Conservation (phyloP, 1,139 yeast species). For the Sugiyamaella grinbergsii region DNA sequence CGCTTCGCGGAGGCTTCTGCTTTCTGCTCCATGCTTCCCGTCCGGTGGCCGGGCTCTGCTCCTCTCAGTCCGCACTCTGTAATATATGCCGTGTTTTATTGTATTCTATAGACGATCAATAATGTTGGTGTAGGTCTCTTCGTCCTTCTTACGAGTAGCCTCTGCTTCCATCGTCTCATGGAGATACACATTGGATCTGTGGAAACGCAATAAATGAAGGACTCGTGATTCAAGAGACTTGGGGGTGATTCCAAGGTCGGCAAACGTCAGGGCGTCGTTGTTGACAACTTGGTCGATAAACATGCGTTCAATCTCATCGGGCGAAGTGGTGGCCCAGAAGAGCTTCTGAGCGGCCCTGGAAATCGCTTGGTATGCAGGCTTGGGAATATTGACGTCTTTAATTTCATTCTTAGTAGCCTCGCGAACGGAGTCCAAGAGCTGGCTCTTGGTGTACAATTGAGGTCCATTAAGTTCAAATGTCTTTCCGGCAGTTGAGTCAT, state of each 20-base stretch:
- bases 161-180: slow-evolving; percentile 44
- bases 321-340: slow-evolving; percentile 71
- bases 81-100: background rate
- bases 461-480: slow-evolving; percentile 78
- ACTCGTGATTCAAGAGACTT: slow-evolving; percentile 69
- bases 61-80: no score
- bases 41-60: no score
- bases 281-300: slow-evolving; percentile 67
- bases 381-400: slow-evolving; percentile 55
- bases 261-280: slow-evolving; percentile 63
- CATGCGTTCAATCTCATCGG: slow-evolving; percentile 79
- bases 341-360: slow-evolving; percentile 58
- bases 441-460: slow-evolving; percentile 61
- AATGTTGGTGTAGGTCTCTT: slow-evolving; percentile 15
- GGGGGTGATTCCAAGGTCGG: slow-evolving; percentile 72
- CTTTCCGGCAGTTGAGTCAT: slow-evolving; percentile 78
- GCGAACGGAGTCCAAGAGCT: slow-evolving; percentile 70
- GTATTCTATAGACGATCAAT: slow-evolving; percentile 15
- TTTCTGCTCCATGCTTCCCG: no score
- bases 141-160: slow-evolving; percentile 39
- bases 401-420: slow-evolving; percentile 54
- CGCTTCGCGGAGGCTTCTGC: no score
- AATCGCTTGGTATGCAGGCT: slow-evolving; percentile 50
- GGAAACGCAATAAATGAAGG: slow-evolving; percentile 57
- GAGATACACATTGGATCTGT: slow-evolving; percentile 41